phyloP scores from a whole-genome alignment of 2,329 filamentous ascomycete species.

The Capronia epimyces region DNA sequence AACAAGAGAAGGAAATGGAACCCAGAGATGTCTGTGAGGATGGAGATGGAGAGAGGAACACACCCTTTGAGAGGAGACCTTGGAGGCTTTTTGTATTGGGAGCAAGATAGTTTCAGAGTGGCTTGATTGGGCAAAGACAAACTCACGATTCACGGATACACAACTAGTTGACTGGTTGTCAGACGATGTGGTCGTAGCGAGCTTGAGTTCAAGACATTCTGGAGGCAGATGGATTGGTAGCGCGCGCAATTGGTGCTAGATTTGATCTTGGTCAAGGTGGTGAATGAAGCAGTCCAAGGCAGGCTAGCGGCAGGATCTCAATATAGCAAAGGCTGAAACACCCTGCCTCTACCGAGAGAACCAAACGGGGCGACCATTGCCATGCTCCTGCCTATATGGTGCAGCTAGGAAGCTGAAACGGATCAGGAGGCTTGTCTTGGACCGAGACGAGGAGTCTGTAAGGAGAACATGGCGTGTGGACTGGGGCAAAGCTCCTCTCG shows the following conservation, averaged over 20 bases:
- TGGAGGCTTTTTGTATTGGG: slow-evolving; percentile 7
- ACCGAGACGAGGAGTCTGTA: neutral
- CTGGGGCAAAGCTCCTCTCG: neutral
- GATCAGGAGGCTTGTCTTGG: slow-evolving; percentile 19
- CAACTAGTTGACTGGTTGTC: neutral
- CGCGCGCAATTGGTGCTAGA: slow-evolving; percentile 41
- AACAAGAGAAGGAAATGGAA: slow-evolving; percentile 38
- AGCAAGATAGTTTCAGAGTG: neutral
- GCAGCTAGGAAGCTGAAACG: slow-evolving; percentile 5
- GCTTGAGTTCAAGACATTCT: slow-evolving; percentile 23
- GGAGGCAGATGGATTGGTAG: slow-evolving; percentile 10
- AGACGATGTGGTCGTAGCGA: slow-evolving; percentile 2
- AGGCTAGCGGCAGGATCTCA: slow-evolving; percentile 6
- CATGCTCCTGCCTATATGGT: neutral
- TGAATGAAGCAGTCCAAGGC: slow-evolving; percentile 17
- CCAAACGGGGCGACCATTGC: neutral
- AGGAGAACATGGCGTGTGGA: too few relatives aligned
- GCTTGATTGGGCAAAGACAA: neutral
- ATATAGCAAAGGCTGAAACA: slow-evolving; percentile 20
- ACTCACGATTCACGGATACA: neutral
- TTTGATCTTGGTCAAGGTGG: slow-evolving; percentile 73
- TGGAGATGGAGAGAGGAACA: neutral
- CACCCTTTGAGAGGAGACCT: neutral
- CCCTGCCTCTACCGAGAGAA: neutral
- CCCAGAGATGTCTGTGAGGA: slow-evolving; percentile 14